phyloP scores from a whole-genome alignment of 352 stramenopile genomes.

The Pythium phragmiticola region DNA sequence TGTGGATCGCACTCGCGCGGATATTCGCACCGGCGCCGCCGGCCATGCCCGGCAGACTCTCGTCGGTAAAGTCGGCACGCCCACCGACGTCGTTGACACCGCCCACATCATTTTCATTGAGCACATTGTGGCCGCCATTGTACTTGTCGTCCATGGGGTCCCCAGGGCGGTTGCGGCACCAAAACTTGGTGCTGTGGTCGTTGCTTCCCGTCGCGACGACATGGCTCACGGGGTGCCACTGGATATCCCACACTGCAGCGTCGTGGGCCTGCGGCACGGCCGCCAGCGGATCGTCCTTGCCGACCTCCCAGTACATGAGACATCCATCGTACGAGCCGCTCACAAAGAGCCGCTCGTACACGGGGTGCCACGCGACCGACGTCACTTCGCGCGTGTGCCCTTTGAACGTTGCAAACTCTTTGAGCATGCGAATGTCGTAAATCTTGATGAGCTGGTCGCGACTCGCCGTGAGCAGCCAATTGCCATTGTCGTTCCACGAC shows the following conservation, averaged over 20 bases:
- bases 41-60: slow-evolving; percentile 71
- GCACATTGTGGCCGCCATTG: slow-evolving; percentile 69
- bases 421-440: slow-evolving; percentile 98
- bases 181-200: slow-evolving; percentile 98
- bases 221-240: slow-evolving; percentile 97
- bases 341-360: slow-evolving; percentile 95
- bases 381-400: slow-evolving; percentile 96
- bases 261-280: slow-evolving; percentile 93
- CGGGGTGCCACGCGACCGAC: slow-evolving; percentile 95
- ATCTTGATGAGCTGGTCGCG: slow-evolving; percentile 98
- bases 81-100: slow-evolving; percentile 22
- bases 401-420: slow-evolving; percentile 93
- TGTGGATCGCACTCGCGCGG: slow-evolving; percentile 67
- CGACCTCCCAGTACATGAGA: slow-evolving; percentile 97
- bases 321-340: slow-evolving; percentile 97
- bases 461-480: slow-evolving; percentile 96
- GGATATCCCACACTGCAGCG: slow-evolving; percentile 97
- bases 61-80: slow-evolving; percentile 30
- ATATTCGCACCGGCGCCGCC: slow-evolving; percentile 47
- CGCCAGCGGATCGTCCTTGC: slow-evolving; percentile 80
- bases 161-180: slow-evolving; percentile 93
- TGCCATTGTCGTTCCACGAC: slow-evolving; percentile 97
- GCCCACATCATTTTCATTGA: slow-evolving; percentile 66
- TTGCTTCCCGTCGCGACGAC: slow-evolving; percentile 95
- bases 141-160: slow-evolving; percentile 90